Evolutionary conservation across 495 filamentous ascomycete species (phyloP), one percentile per base, ranked within the genome.

Genomic region (Neurospora discreta): DNA sequence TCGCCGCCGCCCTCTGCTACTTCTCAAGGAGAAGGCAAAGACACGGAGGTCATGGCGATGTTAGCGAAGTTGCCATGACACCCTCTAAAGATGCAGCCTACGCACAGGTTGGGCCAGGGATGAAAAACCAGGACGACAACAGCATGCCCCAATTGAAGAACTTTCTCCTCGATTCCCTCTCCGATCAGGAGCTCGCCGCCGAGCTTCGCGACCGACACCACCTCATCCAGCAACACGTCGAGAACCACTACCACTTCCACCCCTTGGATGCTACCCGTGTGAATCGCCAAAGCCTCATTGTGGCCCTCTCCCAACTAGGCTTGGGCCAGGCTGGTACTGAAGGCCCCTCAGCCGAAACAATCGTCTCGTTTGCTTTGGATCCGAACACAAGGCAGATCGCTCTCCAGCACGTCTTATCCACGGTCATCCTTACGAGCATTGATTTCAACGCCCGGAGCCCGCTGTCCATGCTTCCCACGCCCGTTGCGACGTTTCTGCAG

Each of bases 331-430:
- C 67, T 38, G 70, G 70, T 38, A 65, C 70, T 10, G 70, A 78
- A 39, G 7, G 68, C 3, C 68, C 77, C 33, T 15, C 52, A 60
- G 52, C 52, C 26, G 68, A 68, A 13, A 44, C 58, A 38, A 67
- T 81, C 11, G 74, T 71, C 1, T 68, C 75, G 41, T 70, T 82
- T 26, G 75, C 77, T 1, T 44, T 79, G n/a, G 77, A 78, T 13
- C 76, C 77, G 26, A 71, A 68, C 20, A 79, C 71, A 18, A 78
- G 81, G 20, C 68, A 75, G 15, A 72, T 60, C 33, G 79, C 78
- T 20, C 78, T 82, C 11, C 76, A 75, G 43, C 77, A 82, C 67
- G 75, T 82, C 41, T 76, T 82, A 68, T 74, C 77, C 5, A 73
- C 72, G 39, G 74, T 81, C 38, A 30, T 76, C 18, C 79, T 82